Evolutionary conservation across 2,329 filamentous ascomycete genomes (phyloP).

Genomic region (Hawksworthiomyces lignivorus): DNA sequence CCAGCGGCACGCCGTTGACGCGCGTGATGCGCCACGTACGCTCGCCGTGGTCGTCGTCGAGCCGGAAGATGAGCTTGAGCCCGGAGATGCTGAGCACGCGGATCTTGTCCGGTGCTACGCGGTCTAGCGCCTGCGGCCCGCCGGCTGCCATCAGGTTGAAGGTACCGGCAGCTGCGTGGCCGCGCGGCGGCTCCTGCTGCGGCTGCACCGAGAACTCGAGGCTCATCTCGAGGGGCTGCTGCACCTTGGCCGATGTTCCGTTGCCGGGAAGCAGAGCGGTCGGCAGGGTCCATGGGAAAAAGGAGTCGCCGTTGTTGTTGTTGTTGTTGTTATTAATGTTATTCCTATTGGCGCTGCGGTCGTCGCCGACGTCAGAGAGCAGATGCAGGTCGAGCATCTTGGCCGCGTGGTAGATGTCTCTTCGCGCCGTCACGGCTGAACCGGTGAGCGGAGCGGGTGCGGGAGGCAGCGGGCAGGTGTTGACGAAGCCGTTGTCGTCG

Average conservation of each 20-base stretch:
- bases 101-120: constrained; percentile 37
- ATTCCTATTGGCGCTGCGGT: not conserved
- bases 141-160: constrained; percentile 35
- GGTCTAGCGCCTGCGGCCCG: constrained; percentile 36
- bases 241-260: constrained; percentile 68
- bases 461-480: constrained; percentile 60
- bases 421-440: constrained; percentile 70
- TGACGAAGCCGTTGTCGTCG: constrained; percentile 39
- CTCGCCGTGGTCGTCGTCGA: constrained; percentile 44
- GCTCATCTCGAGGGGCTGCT: constrained; percentile 60
- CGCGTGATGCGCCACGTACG: constrained; percentile 65
- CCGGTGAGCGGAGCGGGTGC: constrained; percentile 56
- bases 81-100: constrained; percentile 46
- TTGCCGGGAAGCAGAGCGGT: constrained; percentile 63
- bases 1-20: constrained; percentile 72
- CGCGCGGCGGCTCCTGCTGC: constrained; percentile 24
- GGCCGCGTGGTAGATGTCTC: constrained; percentile 82
- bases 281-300: constrained; percentile 91
- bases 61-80: constrained; percentile 58
- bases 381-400: constrained; percentile 75
- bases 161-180: constrained; percentile 18
- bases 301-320: constrained; percentile 59
- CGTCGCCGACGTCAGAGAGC: constrained; percentile 46
- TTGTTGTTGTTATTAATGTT: not conserved
- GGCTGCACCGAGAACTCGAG: constrained; percentile 53